phyloP scores from a whole-genome alignment of 371 early-diverging fungal genomes.

The Mortierella sp. region DNA sequence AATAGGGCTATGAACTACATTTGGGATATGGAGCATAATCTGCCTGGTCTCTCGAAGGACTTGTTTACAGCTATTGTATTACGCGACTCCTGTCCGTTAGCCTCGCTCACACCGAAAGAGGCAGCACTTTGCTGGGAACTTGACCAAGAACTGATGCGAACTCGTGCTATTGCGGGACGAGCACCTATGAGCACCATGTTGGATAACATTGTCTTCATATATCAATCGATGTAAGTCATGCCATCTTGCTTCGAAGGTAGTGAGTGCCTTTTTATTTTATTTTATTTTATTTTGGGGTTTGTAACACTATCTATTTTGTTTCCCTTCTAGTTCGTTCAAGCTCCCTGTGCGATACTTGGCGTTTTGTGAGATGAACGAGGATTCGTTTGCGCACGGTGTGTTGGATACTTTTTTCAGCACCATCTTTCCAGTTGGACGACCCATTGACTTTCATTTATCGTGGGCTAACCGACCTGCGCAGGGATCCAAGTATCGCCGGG shows the following conservation, averaged over 20 bases:
- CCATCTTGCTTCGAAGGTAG: too few species aligned
- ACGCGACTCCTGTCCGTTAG: neutral
- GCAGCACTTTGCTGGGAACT: neutral
- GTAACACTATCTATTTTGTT: neutral
- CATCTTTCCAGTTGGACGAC: slow-evolving; percentile 2
- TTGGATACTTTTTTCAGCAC: slow-evolving; percentile 15
- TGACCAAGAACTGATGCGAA: slow-evolving; percentile 6
- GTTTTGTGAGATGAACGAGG: slow-evolving; percentile 13
- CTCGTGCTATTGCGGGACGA: slow-evolving; percentile 5
- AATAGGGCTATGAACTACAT: too few species aligned
- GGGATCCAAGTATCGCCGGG: slow-evolving; percentile 14
- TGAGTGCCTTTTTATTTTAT: too few species aligned
- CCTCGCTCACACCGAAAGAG: neutral
- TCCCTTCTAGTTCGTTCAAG: slow-evolving; percentile 1
- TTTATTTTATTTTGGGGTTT: neutral
- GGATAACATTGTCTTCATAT: slow-evolving; percentile 7
- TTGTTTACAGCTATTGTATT: neutral
- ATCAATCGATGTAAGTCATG: slow-evolving; percentile 10
- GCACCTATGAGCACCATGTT: neutral
- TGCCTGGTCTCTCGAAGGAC: neutral
- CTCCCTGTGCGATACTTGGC: slow-evolving; percentile 7
- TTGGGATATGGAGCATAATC: too few species aligned
- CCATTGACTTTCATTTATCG: slow-evolving; percentile 7
- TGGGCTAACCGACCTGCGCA: slow-evolving; percentile 5
- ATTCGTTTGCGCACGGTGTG: slow-evolving; percentile 10